phyloP scores from a whole-genome alignment of 805 yeast genomes.

The Lachancea dasiensis region DNA sequence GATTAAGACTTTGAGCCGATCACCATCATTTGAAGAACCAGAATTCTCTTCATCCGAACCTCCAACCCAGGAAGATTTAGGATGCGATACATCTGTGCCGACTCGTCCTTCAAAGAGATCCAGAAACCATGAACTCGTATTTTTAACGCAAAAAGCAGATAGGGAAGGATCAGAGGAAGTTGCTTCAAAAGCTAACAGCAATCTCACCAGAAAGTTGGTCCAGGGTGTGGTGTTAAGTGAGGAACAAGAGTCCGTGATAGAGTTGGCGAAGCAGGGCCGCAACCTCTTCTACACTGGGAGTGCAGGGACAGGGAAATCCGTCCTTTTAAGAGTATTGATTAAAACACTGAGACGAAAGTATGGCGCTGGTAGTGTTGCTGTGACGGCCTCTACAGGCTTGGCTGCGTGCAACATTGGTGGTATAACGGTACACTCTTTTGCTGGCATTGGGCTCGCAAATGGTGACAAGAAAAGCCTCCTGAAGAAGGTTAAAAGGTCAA shows the following conservation, averaged over 20 bases:
- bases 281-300: constrained; percentile 92
- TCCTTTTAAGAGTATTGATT: constrained; percentile 63
- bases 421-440: constrained; percentile 65
- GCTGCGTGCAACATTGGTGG: constrained; percentile 85
- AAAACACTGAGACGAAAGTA: constrained; percentile 43
- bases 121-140: constrained; percentile 25
- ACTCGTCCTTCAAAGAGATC: constrained; percentile 2
- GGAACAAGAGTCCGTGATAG: constrained; percentile 63
- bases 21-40: constrained; percentile 6
- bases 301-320: constrained; percentile 97
- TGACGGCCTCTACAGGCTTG: constrained; percentile 79
- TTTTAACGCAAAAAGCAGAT: constrained; percentile 30
- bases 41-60: neutral
- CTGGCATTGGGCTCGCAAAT: constrained; percentile 71
- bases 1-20: neutral
- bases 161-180: constrained; percentile 5
- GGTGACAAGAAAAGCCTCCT: constrained; percentile 43
- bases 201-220: constrained; percentile 6
- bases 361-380: constrained; percentile 47
- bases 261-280: constrained; percentile 55
- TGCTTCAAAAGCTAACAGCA: constrained; percentile 5
- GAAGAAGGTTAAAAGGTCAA: constrained; percentile 48
- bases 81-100: neutral
- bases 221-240: constrained; percentile 35
- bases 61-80: constrained; percentile 2